Evolutionary conservation across 441 rosid genomes (phyloP).

Genomic region (Adansonia gregorii): DNA sequence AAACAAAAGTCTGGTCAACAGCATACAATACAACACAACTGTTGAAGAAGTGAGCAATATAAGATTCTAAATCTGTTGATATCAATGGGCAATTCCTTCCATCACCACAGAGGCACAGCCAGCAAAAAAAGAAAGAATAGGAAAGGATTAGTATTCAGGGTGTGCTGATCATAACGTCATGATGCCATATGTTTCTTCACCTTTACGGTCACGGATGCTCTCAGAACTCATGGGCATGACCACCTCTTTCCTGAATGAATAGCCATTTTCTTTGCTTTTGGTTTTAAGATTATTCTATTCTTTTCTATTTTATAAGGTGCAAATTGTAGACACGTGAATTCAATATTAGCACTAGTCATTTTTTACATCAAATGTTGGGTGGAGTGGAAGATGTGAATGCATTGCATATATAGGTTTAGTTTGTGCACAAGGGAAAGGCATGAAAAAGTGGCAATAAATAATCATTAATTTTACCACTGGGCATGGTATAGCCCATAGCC

Average conservation of each 20-base stretch:
- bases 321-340: background rate
- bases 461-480: background rate
- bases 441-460: background rate
- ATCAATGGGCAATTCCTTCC: too few relatives aligned
- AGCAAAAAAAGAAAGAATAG: too few relatives aligned
- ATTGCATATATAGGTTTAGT: background rate
- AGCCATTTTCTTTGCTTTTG: background rate
- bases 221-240: background rate
- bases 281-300: background rate
- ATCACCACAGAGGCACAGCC: too few relatives aligned
- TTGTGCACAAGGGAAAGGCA: background rate
- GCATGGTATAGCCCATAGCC: too few relatives aligned
- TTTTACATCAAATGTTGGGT: background rate
- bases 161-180: background rate
- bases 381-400: constrained; percentile 7
- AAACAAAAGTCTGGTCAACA: too few relatives aligned
- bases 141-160: background rate
- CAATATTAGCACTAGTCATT: too few relatives aligned
- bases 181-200: background rate
- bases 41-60: too few relatives aligned
- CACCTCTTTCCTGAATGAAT: background rate
- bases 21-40: too few relatives aligned
- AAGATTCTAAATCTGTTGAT: too few relatives aligned
- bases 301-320: background rate
- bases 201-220: background rate